Conservation (phyloP, 2,329 filamentous ascomycete species). For the Paraphoma sp. region DNA sequence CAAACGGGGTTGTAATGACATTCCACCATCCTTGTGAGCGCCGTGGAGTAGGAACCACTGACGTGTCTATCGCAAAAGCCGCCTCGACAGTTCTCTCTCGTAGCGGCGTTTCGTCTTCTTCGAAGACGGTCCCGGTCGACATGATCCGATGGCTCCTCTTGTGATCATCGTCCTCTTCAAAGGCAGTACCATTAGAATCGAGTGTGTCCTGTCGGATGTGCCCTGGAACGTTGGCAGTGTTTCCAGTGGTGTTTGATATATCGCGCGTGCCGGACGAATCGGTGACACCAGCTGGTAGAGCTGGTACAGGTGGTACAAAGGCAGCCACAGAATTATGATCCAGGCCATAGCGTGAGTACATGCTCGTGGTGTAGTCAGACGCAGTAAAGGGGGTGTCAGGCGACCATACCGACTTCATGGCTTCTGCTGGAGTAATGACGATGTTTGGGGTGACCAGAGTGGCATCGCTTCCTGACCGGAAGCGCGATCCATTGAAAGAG, state of each 20-base stretch:
- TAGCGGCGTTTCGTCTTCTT: slow-evolving; percentile 65
- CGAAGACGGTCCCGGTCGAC: slow-evolving; percentile 72
- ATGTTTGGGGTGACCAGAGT: slow-evolving; percentile 57
- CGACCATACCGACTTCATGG: slow-evolving; percentile 63
- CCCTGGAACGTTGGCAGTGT: slow-evolving; percentile 4
- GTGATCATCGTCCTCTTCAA: slow-evolving; percentile 58
- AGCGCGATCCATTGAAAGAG: slow-evolving; percentile 35
- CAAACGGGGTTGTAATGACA: slow-evolving; percentile 74
- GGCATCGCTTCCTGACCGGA: slow-evolving; percentile 47
- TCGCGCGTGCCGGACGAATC: slow-evolving; percentile 11
- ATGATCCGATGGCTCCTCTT: slow-evolving; percentile 51
- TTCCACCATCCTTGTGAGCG: slow-evolving; percentile 79
- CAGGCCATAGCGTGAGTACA: slow-evolving; percentile 65
- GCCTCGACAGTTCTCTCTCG: slow-evolving; percentile 29
- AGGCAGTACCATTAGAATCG: slow-evolving; percentile 47
- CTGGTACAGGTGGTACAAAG: slow-evolving; percentile 60
- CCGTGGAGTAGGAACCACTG: slow-evolving; percentile 58
- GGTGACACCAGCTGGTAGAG: slow-evolving; percentile 34
- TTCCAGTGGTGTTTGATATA: slow-evolving; percentile 4
- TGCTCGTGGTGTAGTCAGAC: slow-evolving; percentile 63
- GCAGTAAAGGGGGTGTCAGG: slow-evolving; percentile 64
- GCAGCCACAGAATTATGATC: slow-evolving; percentile 41
- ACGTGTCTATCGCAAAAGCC: slow-evolving; percentile 47
- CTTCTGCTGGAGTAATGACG: slow-evolving; percentile 60
- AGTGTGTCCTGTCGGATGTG: slow-evolving; percentile 41